Base-by-base conservation (phyloP, 2,329 filamentous ascomycete genomes). In the Cucurbitaria berberidis region DNA sequence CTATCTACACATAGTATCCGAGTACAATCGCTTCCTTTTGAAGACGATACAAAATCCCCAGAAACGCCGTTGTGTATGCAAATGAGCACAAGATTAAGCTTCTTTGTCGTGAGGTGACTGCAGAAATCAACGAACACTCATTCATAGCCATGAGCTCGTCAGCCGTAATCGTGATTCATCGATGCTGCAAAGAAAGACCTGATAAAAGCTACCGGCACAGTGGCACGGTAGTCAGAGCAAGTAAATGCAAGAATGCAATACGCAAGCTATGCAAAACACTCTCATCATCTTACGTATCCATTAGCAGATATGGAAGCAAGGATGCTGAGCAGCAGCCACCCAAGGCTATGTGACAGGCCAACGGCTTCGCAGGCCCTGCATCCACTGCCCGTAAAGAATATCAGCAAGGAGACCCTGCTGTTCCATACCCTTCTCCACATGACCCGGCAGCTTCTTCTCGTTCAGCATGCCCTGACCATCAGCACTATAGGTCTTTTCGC, bases 361-460 rank as follows among this genome's bases (percentile, higher is more conserved):
- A 39, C 78, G 64, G 24, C 57, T 67, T 59, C 87, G 86, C 65
- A 98, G 78, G 1, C 91, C 92, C 53, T 96, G 90, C 2, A 88
- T 86, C 95, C 95, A 99, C 38, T 93, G 85, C 15, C 88, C 86
- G 76, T 97, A 98, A 18, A 99, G 83, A 18, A 96, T 90, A 73
- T 97, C 92, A 1, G 90, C 91, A 32, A 98, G 81, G 71, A 96
- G 86, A 69, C 91, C 91, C 61, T 89, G 90, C 76, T 97, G 93
- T 75, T 97, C 93, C 90, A 97, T 93, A 2, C 92, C 93, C 1
- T 86, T 83, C 51, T 82, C 77, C 42, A 79, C 73, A 59, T 84
- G 80, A 10, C 83, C 86, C 1, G 85, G 86, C 60, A 87, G 75
- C 62, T 82, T 82, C 68, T 77, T 79, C 64, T 80, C 80, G 56